Evolutionary conservation across 2,329 filamentous ascomycete genomes (phyloP), one percentile per base, ranked within the genome.

Genomic region (Diaporthe capsici): DNA sequence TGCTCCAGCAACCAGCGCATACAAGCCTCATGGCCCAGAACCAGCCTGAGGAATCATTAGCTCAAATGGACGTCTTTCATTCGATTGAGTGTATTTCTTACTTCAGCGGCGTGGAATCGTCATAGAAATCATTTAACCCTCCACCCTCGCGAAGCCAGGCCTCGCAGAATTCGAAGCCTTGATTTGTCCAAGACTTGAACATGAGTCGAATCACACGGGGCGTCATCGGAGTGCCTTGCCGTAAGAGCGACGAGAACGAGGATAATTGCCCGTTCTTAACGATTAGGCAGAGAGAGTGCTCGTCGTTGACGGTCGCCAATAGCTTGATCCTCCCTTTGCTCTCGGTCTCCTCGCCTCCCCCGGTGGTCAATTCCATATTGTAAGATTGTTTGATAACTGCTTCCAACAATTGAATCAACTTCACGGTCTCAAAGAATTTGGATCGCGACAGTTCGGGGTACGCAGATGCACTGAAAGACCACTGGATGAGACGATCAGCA

Each of bases 11-110:
- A 20, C 39, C 37, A 63, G 15, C 39, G 39, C 39, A 44, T 44
- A 31, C 39, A 63, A 28, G n/a, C 22, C n/a, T 63, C 60, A 31
- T 31, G 37, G n/a, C n/a, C 8, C 7, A 63, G 60, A 44, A 15
- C 60, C 39, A 63, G 60, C 39, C 39, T 63, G 60, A 31, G 39
- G n/a, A 44, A 28, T 6, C 22, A 44, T 63, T 44, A 63, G 60
- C 39, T 22, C 60, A 63, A 6, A 44, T 44, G n/a, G n/a, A 44
- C 13, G 8, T 12, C 39, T 31, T 20, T 63, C 37, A 3, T 17
- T 42, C 7, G n/a, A 20, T 31, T 20, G n/a, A 63, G 2, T 44
- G 6, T 12, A 31, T 44, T 42, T 61, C 58, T 42, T 17, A 61
- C 58, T 61, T 61, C 37, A 61, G 37, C 4, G 58, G 37, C 37